Conservation (phyloP, 2,329 filamentous ascomycete species). For the Neofusicoccum kwambonambiense region DNA sequence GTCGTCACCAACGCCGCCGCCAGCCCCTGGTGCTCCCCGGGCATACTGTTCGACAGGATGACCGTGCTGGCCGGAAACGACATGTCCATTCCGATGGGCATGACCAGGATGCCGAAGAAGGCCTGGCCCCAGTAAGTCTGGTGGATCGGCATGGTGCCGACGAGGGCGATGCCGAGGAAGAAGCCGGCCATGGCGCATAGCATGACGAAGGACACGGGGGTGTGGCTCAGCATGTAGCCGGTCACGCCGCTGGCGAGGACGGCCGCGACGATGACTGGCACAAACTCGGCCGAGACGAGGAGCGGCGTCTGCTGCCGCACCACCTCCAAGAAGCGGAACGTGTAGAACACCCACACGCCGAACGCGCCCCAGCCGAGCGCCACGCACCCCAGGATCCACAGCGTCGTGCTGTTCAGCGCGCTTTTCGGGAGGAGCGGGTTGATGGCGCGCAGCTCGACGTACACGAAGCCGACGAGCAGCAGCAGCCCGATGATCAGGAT, state of each 20-base stretch:
- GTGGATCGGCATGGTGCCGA: conserved; percentile 31
- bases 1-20: conserved; percentile 15
- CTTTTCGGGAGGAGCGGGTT: conserved; percentile 30
- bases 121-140: conserved; percentile 39
- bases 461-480: conserved; percentile 25
- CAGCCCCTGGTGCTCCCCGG: conserved; percentile 10
- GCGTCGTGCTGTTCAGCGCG: conserved; percentile 29
- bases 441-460: conserved; percentile 29
- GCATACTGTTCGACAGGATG: conserved; percentile 17
- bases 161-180: conserved; percentile 31
- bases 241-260: conserved; percentile 36
- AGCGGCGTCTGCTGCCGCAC: conserved; percentile 34
- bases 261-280: conserved; percentile 34
- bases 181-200: conserved; percentile 38
- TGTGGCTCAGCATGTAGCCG: conserved; percentile 39
- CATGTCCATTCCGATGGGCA: conserved; percentile 37
- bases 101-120: conserved; percentile 36
- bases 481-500: conserved; percentile 30
- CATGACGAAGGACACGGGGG: conserved; percentile 38
- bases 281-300: conserved; percentile 32
- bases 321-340: conserved; percentile 34
- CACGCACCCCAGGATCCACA: conserved; percentile 29
- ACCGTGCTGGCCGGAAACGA: conserved; percentile 19
- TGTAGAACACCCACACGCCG: conserved; percentile 39
- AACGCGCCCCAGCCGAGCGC: conserved; percentile 32